A percentile compares a stretch with the other conserved stretches of the same genome.
Evolutionary conservation across 2,329 filamentous ascomycete genomes (phyloP).

Genomic region (Colletotrichum gloeosporioides): DNA sequence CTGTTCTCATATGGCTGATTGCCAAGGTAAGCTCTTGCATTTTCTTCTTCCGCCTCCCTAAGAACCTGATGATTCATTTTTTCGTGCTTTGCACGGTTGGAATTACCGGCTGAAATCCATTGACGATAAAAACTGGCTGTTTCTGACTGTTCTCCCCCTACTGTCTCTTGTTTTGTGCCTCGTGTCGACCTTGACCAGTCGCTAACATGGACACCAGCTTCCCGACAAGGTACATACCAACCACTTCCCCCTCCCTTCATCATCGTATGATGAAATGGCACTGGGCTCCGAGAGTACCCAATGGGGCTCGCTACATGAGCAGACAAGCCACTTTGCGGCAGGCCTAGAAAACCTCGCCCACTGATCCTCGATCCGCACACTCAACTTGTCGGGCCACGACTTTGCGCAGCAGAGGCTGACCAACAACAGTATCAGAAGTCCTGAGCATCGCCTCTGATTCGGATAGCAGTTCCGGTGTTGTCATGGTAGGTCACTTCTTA

Average conservation of each 20-base stretch:
- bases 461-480: background rate
- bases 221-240: constrained; percentile 27
- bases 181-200: background rate
- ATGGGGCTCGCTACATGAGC: constrained; percentile 64
- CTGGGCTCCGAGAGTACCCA: constrained; percentile 85
- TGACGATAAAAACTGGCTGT: constrained; percentile 89
- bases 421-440: background rate
- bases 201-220: constrained; percentile 36
- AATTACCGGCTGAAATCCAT: constrained; percentile 92
- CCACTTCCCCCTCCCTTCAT: constrained; percentile 19
- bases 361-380: constrained; percentile 62
- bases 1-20: background rate
- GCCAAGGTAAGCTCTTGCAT: background rate
- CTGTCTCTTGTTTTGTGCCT: constrained; percentile 10
- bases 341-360: constrained; percentile 99
- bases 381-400: background rate
- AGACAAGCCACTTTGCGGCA: constrained; percentile 91
- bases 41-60: background rate
- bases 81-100: constrained; percentile 75
- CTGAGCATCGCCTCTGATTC: background rate
- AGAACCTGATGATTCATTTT: constrained; percentile 67
- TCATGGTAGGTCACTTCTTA: constrained; percentile 18
- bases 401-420: background rate
- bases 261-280: constrained; percentile 84
- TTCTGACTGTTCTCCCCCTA: constrained; percentile 65